Base-by-base conservation (phyloP, 2,329 filamentous ascomycete genomes). In the Aplosporella prunicola region DNA sequence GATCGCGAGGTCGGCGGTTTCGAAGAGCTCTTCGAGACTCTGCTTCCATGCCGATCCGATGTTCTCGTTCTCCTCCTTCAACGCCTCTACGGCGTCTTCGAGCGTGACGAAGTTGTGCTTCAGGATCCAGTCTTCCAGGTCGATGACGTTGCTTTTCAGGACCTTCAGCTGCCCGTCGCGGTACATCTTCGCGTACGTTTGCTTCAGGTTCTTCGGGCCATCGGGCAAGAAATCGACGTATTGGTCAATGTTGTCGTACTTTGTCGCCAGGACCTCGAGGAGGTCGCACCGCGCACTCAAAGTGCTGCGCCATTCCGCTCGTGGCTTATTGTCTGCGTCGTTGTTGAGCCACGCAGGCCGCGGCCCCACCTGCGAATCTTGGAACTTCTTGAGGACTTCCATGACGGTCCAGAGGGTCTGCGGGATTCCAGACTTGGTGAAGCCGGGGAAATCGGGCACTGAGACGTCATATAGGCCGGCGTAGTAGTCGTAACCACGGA, bases 111-210 rank as follows among this genome's bases (percentile, higher is more conserved):
- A 32, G 10, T 35, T 27, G 10, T 20, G 20, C 6, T 25, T 16
- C 16, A 32, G 32, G 14, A 36, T 13, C 11, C 32, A 17, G 9
- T 20, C 29, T 13, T 41, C 27, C 6, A 41, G 17, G 18, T 31
- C 32, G 10, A 15, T n/a, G 9, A 32, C 15, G 22, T 35, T 35
- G 11, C 35, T 31, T 13, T 22, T 25, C 18, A 61, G 43, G 31
- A 61, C 58, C 2, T 34, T 37, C 10, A 51, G 41, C 40, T 64
- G 61, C 14, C 55, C 46, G 23, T 52, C 47, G 8, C 61, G 53
- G 41, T 63, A 63, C 14, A 62, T 57, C 23, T 50, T 47, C 1
- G 59, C 58, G 24, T 54, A 48, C 11, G 43, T 39, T 45, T 63
- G 60, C 33, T 48, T 56, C 9, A 42, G 22, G 40, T 61, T 63